Conservation (phyloP, 2,329 filamentous ascomycete species). For the Hypoxylon sp. region DNA sequence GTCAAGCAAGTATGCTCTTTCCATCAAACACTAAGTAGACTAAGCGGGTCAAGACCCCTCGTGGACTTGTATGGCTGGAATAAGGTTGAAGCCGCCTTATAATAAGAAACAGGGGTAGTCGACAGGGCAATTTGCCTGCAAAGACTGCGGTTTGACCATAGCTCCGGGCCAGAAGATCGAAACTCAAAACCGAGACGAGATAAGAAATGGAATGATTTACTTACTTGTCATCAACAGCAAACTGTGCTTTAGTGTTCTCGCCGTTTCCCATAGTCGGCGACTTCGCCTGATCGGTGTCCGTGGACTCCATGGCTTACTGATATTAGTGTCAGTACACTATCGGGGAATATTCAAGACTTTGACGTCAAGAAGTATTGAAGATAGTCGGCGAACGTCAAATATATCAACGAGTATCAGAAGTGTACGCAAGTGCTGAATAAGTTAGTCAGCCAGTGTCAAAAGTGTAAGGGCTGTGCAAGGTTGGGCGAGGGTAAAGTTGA, state of each 20-base stretch:
- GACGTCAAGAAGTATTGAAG: background rate
- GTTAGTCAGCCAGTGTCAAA: background rate
- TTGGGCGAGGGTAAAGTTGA: background rate
- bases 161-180: background rate
- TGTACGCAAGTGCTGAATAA: background rate
- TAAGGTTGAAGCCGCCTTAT: background rate
- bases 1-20: background rate
- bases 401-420: background rate
- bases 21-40: background rate
- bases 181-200: background rate
- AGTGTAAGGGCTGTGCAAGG: background rate
- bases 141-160: background rate
- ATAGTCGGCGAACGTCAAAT: background rate
- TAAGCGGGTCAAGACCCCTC: background rate
- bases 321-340: background rate
- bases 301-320: constrained; percentile 1
- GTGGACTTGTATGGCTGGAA: background rate
- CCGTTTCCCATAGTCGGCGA: background rate
- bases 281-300: background rate
- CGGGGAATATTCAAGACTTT: background rate
- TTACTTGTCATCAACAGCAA: constrained; percentile 27
- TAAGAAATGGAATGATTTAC: background rate
- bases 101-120: background rate
- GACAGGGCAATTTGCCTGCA: background rate
- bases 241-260: constrained; percentile 8